Conservation (phyloP, 441 rosid species). For the Corymbia citriodora region DNA sequence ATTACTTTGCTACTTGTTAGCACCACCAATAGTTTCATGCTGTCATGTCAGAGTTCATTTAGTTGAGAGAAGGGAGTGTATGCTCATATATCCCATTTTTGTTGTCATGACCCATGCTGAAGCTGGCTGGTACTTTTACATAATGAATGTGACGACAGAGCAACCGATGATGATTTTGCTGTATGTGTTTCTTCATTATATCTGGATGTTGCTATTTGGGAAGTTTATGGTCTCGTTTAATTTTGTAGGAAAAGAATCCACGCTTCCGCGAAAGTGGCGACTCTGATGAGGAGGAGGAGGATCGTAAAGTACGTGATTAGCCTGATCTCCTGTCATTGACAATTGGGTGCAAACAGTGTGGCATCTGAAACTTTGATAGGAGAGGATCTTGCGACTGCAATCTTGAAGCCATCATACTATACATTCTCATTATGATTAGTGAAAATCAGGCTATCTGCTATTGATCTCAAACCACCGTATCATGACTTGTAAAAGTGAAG, state of each 20-base stretch:
- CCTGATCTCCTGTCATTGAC: not conserved
- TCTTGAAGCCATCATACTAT: not conserved
- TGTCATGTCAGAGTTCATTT: not conserved
- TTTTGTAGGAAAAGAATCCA: slow-evolving; percentile 92
- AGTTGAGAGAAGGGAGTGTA: not conserved
- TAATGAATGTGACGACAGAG: not conserved
- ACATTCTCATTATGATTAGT: not conserved
- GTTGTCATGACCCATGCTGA: not conserved
- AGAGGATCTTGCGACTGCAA: not conserved
- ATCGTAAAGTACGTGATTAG: slow-evolving; percentile 41
- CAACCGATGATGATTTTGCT: not conserved
- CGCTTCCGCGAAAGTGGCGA: slow-evolving; percentile 95
- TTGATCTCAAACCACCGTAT: not conserved
- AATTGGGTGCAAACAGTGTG: not conserved
- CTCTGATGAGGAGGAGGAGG: slow-evolving; percentile 93
- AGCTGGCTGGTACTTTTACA: not conserved
- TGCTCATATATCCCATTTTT: not conserved
- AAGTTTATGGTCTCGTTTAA: not conserved
- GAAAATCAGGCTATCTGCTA: not conserved
- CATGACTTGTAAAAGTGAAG: not conserved
- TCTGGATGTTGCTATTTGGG: not conserved
- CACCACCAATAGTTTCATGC: not conserved
- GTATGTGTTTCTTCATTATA: not conserved
- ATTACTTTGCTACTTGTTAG: not conserved
- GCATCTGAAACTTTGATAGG: not conserved